phyloP scores from a whole-genome alignment of 768 basidiomycete genomes.

The Pulveroboletus frians region DNA sequence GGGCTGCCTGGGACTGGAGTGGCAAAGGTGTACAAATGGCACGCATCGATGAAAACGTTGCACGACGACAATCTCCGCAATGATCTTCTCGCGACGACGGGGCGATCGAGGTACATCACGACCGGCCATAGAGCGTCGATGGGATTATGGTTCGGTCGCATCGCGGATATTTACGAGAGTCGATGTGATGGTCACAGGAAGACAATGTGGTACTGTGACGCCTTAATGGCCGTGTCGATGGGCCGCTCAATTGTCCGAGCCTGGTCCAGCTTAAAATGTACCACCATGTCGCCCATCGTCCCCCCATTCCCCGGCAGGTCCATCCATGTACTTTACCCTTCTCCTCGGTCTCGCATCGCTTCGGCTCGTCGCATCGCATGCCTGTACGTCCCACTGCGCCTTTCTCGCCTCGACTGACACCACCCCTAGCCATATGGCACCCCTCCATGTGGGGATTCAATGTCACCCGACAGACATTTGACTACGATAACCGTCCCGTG shows the following conservation, averaged over 20 bases:
- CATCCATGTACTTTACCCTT: slow-evolving; percentile 5
- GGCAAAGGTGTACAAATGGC: background rate
- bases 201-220: background rate
- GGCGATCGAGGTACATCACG: background rate
- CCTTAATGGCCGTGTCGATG: background rate
- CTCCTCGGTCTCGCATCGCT: slow-evolving; percentile 3
- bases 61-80: slow-evolving; percentile 18
- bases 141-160: background rate
- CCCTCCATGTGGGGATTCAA: slow-evolving; percentile 67
- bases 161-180: no score
- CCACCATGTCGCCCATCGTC: background rate
- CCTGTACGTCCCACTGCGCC: slow-evolving; percentile 7
- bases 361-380: slow-evolving; percentile 13
- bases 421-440: slow-evolving; percentile 42
- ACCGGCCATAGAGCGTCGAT: background rate
- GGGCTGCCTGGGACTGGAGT: background rate
- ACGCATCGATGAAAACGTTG: slow-evolving; percentile 5
- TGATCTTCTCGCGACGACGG: background rate
- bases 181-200: background rate
- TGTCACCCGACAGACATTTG: slow-evolving; percentile 48
- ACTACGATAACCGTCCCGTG: slow-evolving; percentile 63
- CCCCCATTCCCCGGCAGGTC: slow-evolving; percentile 16
- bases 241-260: background rate
- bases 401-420: background rate
- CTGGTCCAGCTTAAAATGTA: background rate